phyloP scores from a whole-genome alignment of 2,329 filamentous ascomycete genomes.

The Paecilomyces dactylethromorphus region DNA sequence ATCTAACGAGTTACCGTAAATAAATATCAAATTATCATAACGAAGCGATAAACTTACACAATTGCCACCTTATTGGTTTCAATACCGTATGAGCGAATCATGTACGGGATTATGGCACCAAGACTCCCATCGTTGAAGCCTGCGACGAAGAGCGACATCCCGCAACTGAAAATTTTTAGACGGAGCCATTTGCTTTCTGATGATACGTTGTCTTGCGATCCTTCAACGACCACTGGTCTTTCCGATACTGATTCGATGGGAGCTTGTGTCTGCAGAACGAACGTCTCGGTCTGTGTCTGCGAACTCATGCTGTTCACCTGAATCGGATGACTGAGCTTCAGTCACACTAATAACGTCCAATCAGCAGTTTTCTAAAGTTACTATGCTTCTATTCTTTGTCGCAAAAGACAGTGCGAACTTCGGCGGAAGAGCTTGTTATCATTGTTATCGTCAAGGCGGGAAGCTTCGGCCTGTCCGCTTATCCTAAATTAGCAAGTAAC shows the following conservation, averaged over 20 bases:
- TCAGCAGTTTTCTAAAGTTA: neutral
- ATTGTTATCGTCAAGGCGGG: too few species aligned
- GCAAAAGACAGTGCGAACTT: too few species aligned
- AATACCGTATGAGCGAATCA: constrained; percentile 51
- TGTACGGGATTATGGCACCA: constrained; percentile 57
- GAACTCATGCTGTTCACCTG: neutral
- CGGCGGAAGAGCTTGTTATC: too few species aligned
- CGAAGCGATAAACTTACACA: constrained; percentile 34
- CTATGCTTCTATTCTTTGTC: too few species aligned
- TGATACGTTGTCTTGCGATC: neutral
- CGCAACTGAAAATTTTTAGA: constrained; percentile 49
- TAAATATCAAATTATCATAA: neutral
- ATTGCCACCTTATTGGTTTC: constrained; percentile 47
- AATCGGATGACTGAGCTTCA: neutral
- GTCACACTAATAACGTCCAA: neutral
- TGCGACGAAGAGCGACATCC: constrained; percentile 59
- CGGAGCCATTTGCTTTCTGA: neutral
- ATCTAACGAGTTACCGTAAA: constrained; percentile 10
- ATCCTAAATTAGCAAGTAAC: too few species aligned
- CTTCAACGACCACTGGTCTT: neutral
- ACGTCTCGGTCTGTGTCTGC: neutral
- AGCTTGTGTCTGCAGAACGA: neutral
- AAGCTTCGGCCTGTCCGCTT: too few species aligned
- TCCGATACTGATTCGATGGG: neutral
- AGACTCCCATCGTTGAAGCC: constrained; percentile 60